Evolutionary conservation across 257 asterid species (phyloP).

Genomic region (Euphrasia confusa): DNA sequence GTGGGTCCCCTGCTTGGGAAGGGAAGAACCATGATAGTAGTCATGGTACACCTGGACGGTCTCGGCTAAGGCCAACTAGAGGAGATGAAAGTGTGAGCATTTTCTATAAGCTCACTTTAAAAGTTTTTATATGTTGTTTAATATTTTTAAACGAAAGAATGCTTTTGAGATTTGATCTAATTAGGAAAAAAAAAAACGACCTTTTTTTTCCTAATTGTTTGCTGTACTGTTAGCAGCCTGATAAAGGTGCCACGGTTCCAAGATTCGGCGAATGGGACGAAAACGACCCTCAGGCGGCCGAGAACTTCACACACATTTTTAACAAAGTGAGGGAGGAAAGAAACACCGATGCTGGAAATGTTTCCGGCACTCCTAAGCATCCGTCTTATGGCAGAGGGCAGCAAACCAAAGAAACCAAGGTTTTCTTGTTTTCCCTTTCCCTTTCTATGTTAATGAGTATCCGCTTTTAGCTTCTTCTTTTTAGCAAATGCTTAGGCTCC

Average conservation of each 20-base stretch:
- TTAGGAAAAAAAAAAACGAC: too few species aligned
- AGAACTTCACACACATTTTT: constrained; percentile 66
- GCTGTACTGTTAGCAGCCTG: constrained; percentile 45
- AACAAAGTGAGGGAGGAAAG: constrained; percentile 55
- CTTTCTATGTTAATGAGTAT: not conserved
- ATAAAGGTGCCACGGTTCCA: constrained; percentile 74
- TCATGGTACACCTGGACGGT: constrained; percentile 47
- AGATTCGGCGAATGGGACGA: constrained; percentile 90
- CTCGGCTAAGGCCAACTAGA: constrained; percentile 41
- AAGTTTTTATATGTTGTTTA: not conserved
- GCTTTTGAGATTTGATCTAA: too few species aligned
- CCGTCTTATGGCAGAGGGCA: constrained; percentile 26
- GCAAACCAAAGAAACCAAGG: constrained; percentile 38
- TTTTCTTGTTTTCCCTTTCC: constrained; percentile 4
- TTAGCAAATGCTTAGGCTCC: not conserved
- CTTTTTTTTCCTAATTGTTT: constrained; percentile 9
- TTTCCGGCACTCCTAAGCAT: constrained; percentile 42
- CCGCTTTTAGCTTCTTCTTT: not conserved
- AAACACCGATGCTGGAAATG: constrained; percentile 37
- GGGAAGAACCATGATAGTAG: constrained; percentile 51
- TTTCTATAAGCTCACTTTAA: not conserved
- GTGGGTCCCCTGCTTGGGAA: constrained; percentile 62
- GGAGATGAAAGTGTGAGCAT: constrained; percentile 72
- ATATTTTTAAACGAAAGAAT: too few species aligned
- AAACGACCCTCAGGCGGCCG: constrained; percentile 65